Evolutionary conservation across 2,329 filamentous ascomycete genomes (phyloP).

Genomic region (Geoglossum cookeanum): DNA sequence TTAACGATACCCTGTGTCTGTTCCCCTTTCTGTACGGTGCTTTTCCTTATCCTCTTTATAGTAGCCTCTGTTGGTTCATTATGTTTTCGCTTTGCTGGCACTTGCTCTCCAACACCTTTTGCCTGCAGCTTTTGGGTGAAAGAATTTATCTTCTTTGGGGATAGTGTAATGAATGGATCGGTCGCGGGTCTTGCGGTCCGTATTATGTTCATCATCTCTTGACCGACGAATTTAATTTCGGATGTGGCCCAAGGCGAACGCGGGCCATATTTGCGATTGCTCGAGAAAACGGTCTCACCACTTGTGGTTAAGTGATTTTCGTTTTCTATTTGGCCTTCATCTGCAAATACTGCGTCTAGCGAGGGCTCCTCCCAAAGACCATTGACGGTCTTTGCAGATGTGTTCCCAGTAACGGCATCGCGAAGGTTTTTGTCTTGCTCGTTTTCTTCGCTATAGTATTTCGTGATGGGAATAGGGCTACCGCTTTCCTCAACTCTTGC

Average conservation of each 20-base stretch:
- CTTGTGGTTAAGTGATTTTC: neutral
- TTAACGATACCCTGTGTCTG: neutral
- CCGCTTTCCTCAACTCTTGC: conserved; percentile 1
- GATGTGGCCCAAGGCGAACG: neutral
- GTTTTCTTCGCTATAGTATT: neutral
- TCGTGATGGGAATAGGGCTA: neutral
- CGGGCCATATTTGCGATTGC: neutral
- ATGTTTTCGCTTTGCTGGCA: neutral
- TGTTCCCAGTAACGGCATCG: neutral
- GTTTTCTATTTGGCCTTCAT: neutral
- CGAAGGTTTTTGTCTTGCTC: neutral
- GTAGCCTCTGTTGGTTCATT: neutral
- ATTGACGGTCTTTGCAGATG: neutral
- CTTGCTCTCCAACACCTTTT: neutral
- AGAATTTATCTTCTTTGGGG: neutral
- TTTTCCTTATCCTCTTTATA: neutral
- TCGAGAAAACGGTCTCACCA: neutral
- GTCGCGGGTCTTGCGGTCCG: neutral
- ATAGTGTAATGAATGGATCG: neutral
- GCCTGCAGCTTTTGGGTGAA: neutral
- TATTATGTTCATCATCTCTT: neutral
- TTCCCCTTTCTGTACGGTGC: no score
- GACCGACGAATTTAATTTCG: neutral
- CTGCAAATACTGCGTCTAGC: neutral
- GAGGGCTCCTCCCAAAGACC: neutral